These are phyloP conservation scores for Hyparrhenia diplandra DNA, from an alignment of 176 grass and related monocot species.

Conservation along the genomic window DNA sequence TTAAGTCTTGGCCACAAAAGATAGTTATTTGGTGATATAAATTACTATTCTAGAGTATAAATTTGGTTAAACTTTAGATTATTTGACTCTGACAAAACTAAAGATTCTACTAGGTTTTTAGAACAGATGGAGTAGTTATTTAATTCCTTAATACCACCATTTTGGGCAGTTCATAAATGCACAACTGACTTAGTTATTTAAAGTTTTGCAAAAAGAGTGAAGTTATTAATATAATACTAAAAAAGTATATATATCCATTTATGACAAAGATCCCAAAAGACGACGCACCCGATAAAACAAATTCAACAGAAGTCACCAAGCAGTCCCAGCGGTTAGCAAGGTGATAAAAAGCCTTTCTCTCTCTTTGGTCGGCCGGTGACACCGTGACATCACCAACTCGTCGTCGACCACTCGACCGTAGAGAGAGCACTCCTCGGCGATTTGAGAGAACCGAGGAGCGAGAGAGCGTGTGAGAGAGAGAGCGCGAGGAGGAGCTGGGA, in stretches of 20 bases:
- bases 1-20: too few species aligned
- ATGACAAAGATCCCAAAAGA: constrained; percentile 10
- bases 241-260: constrained; percentile 5
- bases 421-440: not conserved
- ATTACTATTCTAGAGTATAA: not conserved
- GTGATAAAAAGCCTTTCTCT: not conserved
- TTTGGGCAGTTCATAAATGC: not conserved
- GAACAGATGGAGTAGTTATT: not conserved
- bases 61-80: not conserved
- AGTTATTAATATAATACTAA: not conserved
- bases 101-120: not conserved
- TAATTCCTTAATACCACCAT: not conserved
- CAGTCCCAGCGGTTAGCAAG: not conserved
- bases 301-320: not conserved
- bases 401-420: too few species aligned
- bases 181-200: not conserved
- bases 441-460: constrained; percentile 18
- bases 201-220: not conserved
- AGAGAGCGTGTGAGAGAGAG: not conserved
- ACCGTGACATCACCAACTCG: constrained; percentile 33
- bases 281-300: constrained; percentile 20
- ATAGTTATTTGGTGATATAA: not conserved
- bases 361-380: constrained; percentile 23
- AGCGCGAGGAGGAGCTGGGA: not conserved
- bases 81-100: not conserved